Evolutionary conservation across 225 moss, liverwort and hornwort genomes (phyloP).

Genomic region (Pleurozium schreberi): DNA sequence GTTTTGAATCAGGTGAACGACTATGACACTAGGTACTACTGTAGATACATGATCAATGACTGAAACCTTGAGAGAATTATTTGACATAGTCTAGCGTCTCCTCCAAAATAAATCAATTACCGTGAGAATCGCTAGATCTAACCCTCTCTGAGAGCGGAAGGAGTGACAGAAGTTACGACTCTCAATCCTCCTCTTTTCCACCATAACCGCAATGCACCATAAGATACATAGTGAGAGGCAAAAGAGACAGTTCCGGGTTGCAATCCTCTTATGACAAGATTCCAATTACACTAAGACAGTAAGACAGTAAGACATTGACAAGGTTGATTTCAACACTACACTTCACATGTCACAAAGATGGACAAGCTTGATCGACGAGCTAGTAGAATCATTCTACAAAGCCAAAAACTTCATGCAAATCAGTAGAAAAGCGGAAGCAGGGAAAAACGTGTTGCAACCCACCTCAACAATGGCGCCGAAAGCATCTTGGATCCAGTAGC

Average conservation of each 20-base stretch:
- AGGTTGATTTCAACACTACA: no score
- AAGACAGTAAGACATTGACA: neutral
- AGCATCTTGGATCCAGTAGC: neutral
- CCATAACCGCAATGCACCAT: neutral
- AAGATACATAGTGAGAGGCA: neutral
- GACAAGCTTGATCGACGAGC: neutral
- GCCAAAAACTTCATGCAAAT: neutral
- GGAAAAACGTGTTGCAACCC: neutral
- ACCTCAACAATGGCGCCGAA: neutral
- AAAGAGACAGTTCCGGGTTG: neutral
- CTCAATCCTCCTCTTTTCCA: neutral
- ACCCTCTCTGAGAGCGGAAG: neutral
- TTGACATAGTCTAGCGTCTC: neutral
- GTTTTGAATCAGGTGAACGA: neutral
- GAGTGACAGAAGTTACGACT: neutral
- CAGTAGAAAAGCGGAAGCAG: no score
- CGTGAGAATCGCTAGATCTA: neutral
- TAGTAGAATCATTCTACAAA: neutral
- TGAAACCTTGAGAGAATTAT: neutral
- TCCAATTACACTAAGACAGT: neutral
- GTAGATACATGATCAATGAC: neutral
- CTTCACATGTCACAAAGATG: neutral
- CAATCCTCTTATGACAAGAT: neutral
- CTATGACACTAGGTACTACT: neutral
- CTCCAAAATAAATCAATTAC: neutral